Percentiles rank a stretch among this genome's conserved stretches.
These are phyloP conservation scores for Coemansia pectinata DNA, from an alignment of 192 early-diverging fungal genomes.

Conservation along the genomic window DNA sequence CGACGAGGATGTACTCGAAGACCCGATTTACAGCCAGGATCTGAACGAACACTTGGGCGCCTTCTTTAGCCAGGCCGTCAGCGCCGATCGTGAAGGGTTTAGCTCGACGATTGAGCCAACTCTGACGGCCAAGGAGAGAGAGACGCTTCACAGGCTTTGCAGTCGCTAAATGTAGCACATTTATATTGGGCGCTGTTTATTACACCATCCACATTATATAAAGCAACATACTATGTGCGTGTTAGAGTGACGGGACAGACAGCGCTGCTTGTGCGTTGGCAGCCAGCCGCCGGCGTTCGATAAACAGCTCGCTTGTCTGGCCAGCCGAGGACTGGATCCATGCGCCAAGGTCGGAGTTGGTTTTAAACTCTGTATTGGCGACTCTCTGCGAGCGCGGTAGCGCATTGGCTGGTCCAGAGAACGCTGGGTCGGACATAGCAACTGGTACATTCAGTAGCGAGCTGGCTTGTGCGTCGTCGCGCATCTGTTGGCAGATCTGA, in stretches of 20 bases:
- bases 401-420: constrained; percentile 4
- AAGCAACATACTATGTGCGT: neutral
- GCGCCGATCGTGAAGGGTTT: constrained; percentile 18
- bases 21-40: constrained; percentile 52
- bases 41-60: constrained; percentile 39
- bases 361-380: neutral
- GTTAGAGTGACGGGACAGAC: constrained; percentile 32
- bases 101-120: constrained; percentile 23
- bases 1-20: constrained; percentile 39
- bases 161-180: neutral
- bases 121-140: constrained; percentile 26
- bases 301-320: constrained; percentile 40
- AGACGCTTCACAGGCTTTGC: constrained; percentile 20
- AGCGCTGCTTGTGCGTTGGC: constrained; percentile 45
- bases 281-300: constrained; percentile 42
- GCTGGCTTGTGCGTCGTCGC: constrained; percentile 13
- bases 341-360: constrained; percentile 9
- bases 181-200: neutral
- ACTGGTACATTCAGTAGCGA: constrained; percentile 36
- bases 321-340: constrained; percentile 34
- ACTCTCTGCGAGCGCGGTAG: constrained; percentile 16
- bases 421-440: constrained; percentile 10
- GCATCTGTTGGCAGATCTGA: constrained; percentile 52
- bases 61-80: constrained; percentile 31
- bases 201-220: neutral